Conservation (phyloP, 73 alveolate species). For the Breviolum minutum region DNA sequence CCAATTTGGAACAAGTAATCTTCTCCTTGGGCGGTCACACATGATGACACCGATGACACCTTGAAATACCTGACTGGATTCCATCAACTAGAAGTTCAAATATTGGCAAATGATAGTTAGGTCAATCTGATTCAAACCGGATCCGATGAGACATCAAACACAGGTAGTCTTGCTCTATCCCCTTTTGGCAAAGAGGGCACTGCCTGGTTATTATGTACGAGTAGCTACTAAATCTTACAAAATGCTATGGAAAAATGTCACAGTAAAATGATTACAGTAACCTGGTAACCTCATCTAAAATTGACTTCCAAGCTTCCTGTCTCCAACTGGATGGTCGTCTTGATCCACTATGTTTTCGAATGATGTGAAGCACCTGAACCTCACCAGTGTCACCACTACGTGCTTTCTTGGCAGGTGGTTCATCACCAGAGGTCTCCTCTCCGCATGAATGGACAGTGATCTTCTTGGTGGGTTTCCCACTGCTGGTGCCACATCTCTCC, state of each 20-base stretch:
- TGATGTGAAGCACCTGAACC: slow-evolving; percentile 73
- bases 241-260: too few species aligned
- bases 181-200: too few species aligned
- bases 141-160: too few species aligned
- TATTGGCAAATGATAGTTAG: too few species aligned
- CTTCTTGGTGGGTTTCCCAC: slow-evolving; percentile 69
- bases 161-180: too few species aligned
- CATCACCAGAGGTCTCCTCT: slow-evolving; percentile 35
- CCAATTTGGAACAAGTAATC: slow-evolving; percentile 69
- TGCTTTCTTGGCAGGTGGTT: slow-evolving; percentile 55
- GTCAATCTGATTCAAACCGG: too few species aligned
- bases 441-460: slow-evolving; percentile 81
- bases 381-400: not conserved
- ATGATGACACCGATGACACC: too few species aligned
- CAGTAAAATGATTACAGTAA: not conserved
- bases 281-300: not conserved
- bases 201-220: too few species aligned
- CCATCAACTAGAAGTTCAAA: too few species aligned
- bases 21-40: slow-evolving; percentile 29
- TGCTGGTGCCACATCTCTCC: slow-evolving; percentile 43
- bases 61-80: too few species aligned
- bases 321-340: slow-evolving; percentile 52
- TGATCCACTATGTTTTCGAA: slow-evolving; percentile 65
- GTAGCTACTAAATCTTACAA: too few species aligned
- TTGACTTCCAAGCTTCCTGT: not conserved